phyloP scores from a whole-genome alignment of 192 early-diverging fungal species.

The Entomortierella parvispora region DNA sequence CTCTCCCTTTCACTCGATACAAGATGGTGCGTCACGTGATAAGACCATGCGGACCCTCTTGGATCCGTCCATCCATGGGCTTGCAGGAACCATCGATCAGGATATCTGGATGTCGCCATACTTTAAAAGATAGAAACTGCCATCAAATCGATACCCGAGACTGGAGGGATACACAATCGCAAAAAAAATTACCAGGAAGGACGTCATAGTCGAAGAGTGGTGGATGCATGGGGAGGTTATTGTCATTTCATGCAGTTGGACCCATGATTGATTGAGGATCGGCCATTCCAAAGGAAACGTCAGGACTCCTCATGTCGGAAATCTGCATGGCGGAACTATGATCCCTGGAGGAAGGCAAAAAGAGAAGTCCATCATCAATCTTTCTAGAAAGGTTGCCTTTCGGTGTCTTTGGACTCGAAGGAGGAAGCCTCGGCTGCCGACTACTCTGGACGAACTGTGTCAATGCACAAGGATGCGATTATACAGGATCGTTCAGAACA shows the following conservation, averaged over 20 bases:
- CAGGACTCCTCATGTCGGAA: background rate
- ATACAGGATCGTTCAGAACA: background rate
- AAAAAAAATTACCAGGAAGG: background rate
- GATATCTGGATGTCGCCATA: background rate
- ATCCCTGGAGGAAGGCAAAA: background rate
- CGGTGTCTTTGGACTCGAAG: too few relatives aligned
- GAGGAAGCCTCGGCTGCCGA: too few relatives aligned
- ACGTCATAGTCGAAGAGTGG: background rate
- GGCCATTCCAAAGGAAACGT: background rate
- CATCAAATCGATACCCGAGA: too few relatives aligned
- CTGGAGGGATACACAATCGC: background rate
- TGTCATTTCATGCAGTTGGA: background rate
- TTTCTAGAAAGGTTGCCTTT: background rate
- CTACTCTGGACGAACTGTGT: too few relatives aligned
- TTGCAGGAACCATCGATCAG: background rate
- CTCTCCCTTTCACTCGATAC: slow-evolving; percentile 46
- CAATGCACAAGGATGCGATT: too few relatives aligned
- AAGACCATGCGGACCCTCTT: background rate
- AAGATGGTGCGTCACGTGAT: slow-evolving; percentile 47
- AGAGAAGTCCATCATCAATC: background rate
- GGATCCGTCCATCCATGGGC: slow-evolving; percentile 3
- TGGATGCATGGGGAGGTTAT: background rate
- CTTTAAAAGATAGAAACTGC: background rate
- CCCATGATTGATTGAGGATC: background rate
- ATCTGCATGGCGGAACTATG: background rate